phyloP scores from a whole-genome alignment of 2,329 filamentous ascomycete species.

The Reticulascus tulasneorum region DNA sequence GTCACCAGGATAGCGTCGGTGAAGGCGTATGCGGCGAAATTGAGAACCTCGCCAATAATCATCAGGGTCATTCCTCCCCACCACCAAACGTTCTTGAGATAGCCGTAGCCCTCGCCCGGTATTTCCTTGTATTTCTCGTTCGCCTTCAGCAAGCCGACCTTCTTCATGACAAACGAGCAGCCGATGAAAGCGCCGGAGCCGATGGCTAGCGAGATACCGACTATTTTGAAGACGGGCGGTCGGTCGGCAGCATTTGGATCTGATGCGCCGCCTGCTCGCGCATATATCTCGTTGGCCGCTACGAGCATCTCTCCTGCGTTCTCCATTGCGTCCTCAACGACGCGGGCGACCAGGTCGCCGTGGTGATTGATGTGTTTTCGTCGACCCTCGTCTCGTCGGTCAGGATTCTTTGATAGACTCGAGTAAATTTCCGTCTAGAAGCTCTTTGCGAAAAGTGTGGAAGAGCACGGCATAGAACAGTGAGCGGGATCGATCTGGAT shows the following conservation, averaged over 20 bases:
- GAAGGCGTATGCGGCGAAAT: constrained; percentile 95
- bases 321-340: constrained; percentile 7
- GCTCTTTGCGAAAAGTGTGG: not conserved
- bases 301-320: constrained; percentile 8
- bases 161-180: constrained; percentile 92
- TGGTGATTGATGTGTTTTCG: constrained; percentile 9
- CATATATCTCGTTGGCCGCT: constrained; percentile 11
- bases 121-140: constrained; percentile 96
- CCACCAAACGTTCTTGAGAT: constrained; percentile 93
- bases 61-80: constrained; percentile 95
- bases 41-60: constrained; percentile 95
- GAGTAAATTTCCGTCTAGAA: too few species aligned
- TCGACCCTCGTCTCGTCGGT: not conserved
- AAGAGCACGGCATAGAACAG: not conserved
- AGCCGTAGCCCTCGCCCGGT: constrained; percentile 94
- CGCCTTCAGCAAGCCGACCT: constrained; percentile 82
- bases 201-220: constrained; percentile 82
- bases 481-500: not conserved
- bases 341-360: constrained; percentile 10
- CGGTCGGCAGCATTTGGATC: constrained; percentile 25
- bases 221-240: constrained; percentile 67
- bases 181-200: constrained; percentile 91
- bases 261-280: constrained; percentile 11
- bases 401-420: not conserved
- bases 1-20: constrained; percentile 95